Evolutionary conservation across 768 basidiomycete species (phyloP).

Genomic region (Mycena floridula): DNA sequence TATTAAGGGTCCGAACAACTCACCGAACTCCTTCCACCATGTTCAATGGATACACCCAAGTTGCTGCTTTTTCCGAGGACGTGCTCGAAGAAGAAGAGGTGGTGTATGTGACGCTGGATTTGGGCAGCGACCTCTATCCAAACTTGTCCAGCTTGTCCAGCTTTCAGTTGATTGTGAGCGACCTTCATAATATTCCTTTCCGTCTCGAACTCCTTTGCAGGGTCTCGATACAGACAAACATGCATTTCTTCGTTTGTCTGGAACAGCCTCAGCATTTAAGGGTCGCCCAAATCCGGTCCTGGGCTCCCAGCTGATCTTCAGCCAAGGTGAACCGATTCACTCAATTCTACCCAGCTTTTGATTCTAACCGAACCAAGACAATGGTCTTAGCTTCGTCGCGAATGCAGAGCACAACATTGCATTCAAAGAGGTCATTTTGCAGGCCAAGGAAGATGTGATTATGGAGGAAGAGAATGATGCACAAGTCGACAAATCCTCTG

Average conservation of each 20-base stretch:
- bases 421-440: constrained; percentile 43
- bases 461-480: too few relatives aligned
- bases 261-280: constrained; percentile 67
- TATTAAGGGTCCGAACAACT: too few relatives aligned
- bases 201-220: constrained; percentile 37
- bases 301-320: constrained; percentile 74
- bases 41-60: constrained; percentile 67
- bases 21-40: too few relatives aligned
- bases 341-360: constrained; percentile 25
- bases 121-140: constrained; percentile 66
- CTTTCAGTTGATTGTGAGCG: constrained; percentile 67
- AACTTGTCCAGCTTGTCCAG: constrained; percentile 65
- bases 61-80: constrained; percentile 61
- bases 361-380: too few relatives aligned
- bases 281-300: constrained; percentile 62
- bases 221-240: constrained; percentile 74
- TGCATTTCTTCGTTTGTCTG: constrained; percentile 72
- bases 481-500: too few relatives aligned
- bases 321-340: constrained; percentile 41
- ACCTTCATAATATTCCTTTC: not conserved
- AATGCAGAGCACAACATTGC: constrained; percentile 62
- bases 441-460: too few relatives aligned
- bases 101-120: constrained; percentile 67
- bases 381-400: constrained; percentile 49
- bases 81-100: constrained; percentile 53